Evolutionary conservation across 2,329 filamentous ascomycete genomes (phyloP), one percentile per base, ranked within the genome.

Genomic region (Amylocarpus encephaloides): DNA sequence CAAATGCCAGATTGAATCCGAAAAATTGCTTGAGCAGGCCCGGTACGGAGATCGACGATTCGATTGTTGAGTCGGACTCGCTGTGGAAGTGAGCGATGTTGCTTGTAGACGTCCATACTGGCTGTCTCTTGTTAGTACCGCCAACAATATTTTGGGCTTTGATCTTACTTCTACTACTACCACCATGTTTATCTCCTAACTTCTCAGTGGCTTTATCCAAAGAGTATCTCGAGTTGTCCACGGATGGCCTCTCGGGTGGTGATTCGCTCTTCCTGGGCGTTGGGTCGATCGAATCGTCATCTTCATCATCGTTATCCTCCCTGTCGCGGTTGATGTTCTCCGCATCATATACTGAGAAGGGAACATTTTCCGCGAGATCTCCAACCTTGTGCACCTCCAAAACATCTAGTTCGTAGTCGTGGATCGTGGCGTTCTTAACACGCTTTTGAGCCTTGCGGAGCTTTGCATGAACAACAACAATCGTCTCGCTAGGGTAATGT

Each of bases 1-100:
- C 86, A 84, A 50, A 95, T 81, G 22, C 82, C 84, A 4, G 89
- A 86, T 58, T 93, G 88, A 43, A 95, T 82, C 52, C 88, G 85
- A 75, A 95, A 95, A 56, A 95, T 85, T 32, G 86, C 82, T 67
- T 95, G 90, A 43, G 90, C 89, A 1, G 88, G 80, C 0, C 88
- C 85, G n/a, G 91, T 91, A 43, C 91, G 80, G 46, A 95, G 73
- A 68, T 92, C 91, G 41, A 95, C 79, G 52, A 95, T 80, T 46
- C 91, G 84, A 66, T 91, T 90, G 49, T 78, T 75, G 59, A 90
- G 74, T 52, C 91, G 86, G 35, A 86, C 85, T 50, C 63, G 50
- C 41, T 59, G 61, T 22, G 60, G 62, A 4, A 66, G 47, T 6
- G 61, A 63, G 48, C 62, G 56, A 29, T 57, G 40, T 39, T 57